phyloP scores from a whole-genome alignment of 2,329 filamentous ascomycete species.

The Emmonsiellopsis sp. region DNA sequence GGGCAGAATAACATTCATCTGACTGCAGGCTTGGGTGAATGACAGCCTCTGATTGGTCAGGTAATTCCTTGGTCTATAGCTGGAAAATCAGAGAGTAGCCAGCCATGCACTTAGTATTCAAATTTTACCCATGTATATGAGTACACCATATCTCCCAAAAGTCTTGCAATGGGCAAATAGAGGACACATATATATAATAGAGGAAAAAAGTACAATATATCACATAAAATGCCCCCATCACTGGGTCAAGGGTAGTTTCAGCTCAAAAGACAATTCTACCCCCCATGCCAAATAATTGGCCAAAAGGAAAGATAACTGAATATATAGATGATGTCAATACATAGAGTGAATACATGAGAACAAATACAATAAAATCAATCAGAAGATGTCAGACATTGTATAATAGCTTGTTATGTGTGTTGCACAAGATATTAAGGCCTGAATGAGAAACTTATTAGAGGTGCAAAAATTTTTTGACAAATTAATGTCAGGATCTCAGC shows the following conservation, averaged over 20 bases:
- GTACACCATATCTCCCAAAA: no score
- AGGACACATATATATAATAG: not conserved
- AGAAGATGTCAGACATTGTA: not conserved
- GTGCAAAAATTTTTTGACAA: slow-evolving; percentile 30
- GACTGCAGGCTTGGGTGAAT: no score
- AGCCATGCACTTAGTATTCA: no score
- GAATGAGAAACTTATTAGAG: not conserved
- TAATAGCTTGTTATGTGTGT: not conserved
- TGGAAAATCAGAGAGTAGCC: no score
- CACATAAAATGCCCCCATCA: not conserved
- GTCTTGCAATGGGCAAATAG: not conserved
- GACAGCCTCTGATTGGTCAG: no score
- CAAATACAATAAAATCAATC: not conserved
- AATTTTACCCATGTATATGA: no score
- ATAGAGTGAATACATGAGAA: not conserved
- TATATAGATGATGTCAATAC: not conserved
- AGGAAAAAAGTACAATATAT: not conserved
- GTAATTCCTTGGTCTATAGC: no score
- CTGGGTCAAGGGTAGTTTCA: no score
- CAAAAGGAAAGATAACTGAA: not conserved
- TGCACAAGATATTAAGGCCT: not conserved
- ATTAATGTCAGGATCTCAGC: slow-evolving; percentile 59
- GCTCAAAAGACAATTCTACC: not conserved
- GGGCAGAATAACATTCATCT: no score
- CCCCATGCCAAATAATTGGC: not conserved